Percentiles rank a stretch among this genome's conserved stretches.
Conservation (phyloP, 2,329 filamentous ascomycete species). For the Bipolaris oryzae region DNA sequence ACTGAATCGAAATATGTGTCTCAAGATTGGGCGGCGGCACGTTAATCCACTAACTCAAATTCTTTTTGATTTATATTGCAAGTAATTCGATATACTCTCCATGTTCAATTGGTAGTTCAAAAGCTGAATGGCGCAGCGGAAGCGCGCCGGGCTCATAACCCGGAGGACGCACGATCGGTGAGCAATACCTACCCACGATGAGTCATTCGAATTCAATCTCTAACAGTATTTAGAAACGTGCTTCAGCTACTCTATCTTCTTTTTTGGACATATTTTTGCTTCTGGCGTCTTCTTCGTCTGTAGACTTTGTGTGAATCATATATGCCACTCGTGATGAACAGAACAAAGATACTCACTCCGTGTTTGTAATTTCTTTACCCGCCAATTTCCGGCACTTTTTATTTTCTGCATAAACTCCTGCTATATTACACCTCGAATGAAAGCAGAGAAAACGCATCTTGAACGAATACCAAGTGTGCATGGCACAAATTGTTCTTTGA, state of each 20-base stretch:
- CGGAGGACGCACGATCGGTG: slow-evolving; percentile 42
- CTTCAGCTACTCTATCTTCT: slow-evolving; percentile 5
- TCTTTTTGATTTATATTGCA: not conserved
- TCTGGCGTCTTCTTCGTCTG: not conserved
- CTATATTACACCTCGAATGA: too few species aligned
- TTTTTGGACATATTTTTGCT: not conserved
- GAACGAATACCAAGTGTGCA: too few species aligned
- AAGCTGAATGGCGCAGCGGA: slow-evolving; percentile 47
- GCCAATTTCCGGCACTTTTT: too few species aligned
- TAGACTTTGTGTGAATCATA: not conserved
- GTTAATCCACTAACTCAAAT: too few species aligned
- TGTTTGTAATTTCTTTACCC: not conserved
- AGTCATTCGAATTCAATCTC: not conserved
- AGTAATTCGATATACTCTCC: not conserved
- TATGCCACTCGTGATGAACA: not conserved
- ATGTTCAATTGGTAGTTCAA: slow-evolving; percentile 5
- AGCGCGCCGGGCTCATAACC: slow-evolving; percentile 49
- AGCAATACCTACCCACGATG: not conserved
- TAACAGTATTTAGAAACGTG: slow-evolving; percentile 4
- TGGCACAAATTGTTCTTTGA: too few species aligned
- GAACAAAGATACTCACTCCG: too few species aligned
- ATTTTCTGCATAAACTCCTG: too few species aligned
- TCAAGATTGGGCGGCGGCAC: not conserved
- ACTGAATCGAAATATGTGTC: too few species aligned
- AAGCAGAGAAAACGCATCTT: too few species aligned